Evolutionary conservation across 306 rosid genomes (phyloP).

Genomic region (Potentilla sterilis): DNA sequence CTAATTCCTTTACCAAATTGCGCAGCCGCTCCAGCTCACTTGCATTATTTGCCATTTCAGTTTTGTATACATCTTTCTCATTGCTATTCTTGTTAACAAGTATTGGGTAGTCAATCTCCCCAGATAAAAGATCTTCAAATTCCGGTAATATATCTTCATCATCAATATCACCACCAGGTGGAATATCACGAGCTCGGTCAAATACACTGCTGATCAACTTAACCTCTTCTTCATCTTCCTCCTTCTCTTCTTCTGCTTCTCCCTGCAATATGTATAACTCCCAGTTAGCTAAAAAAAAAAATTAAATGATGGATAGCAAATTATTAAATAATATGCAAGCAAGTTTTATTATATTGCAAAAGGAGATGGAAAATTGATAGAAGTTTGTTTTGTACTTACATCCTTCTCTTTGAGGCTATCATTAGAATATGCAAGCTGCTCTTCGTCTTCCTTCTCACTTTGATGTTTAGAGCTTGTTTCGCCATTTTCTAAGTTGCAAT

Average conservation of each 20-base stretch:
- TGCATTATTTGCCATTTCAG: conserved; percentile 77
- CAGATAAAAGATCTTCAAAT: conserved; percentile 68
- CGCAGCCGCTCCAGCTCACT: conserved; percentile 65
- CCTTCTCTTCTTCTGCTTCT: conserved; percentile 21
- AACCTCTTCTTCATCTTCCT: conserved; percentile 74
- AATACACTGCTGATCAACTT: conserved; percentile 75
- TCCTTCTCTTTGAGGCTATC: conserved; percentile 43
- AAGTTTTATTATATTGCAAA: conserved; percentile 19
- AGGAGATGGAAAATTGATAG: neutral
- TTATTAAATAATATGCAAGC: neutral
- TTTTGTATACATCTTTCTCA: conserved; percentile 62
- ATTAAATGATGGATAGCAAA: neutral
- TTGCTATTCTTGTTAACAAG: conserved; percentile 35
- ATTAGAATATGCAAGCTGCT: conserved; percentile 50
- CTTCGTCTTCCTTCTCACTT: conserved; percentile 35
- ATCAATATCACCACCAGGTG: conserved; percentile 41
- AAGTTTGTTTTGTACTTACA: conserved; percentile 38
- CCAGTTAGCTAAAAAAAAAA: conserved; percentile 10
- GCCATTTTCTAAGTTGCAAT: conserved; percentile 47
- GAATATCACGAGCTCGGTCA: conserved; percentile 43
- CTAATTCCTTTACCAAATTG: conserved; percentile 70
- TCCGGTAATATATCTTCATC: conserved; percentile 75
- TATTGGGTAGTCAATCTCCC: conserved; percentile 79
- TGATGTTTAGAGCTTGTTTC: conserved; percentile 32
- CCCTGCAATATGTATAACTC: conserved; percentile 36